Evolutionary conservation across 495 filamentous ascomycete species (phyloP).

Genomic region (Glonium stellatum): DNA sequence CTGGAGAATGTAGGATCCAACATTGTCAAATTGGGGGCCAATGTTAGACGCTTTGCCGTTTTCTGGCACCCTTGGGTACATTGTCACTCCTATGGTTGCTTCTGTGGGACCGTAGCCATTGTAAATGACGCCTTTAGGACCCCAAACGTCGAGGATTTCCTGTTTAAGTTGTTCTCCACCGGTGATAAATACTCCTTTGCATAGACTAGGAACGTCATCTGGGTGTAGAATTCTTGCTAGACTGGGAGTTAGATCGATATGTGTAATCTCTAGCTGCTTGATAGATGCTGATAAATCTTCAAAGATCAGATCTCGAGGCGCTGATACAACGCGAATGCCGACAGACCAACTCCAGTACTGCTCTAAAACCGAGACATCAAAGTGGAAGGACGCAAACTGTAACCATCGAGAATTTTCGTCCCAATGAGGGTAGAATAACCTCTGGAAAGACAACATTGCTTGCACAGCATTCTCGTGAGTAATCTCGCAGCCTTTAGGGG

Average conservation of each 20-base stretch:
- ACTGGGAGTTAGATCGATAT: conserved; percentile 74
- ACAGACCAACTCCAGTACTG: conserved; percentile 88
- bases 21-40: conserved; percentile 73
- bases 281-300: conserved; percentile 69
- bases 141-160: conserved; percentile 67
- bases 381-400: conserved; percentile 84
- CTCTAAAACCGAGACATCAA: conserved; percentile 81
- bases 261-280: conserved; percentile 64
- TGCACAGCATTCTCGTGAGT: conserved; percentile 70
- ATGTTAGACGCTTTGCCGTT: conserved; percentile 79
- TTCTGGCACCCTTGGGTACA: conserved; percentile 62
- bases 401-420: conserved; percentile 63
- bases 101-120: conserved; percentile 85
- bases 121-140: conserved; percentile 55
- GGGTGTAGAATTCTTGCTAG: conserved; percentile 55
- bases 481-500: conserved; percentile 69
- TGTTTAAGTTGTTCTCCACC: conserved; percentile 66
- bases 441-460: conserved; percentile 65
- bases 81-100: conserved; percentile 79
- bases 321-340: conserved; percentile 71
- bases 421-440: conserved; percentile 65
- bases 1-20: conserved; percentile 70
- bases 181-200: conserved; percentile 66
- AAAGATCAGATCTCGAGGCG: conserved; percentile 68
- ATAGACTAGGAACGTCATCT: conserved; percentile 60